Conservation (phyloP, 768 basidiomycete species). For the Mrakia blollopis region DNA sequence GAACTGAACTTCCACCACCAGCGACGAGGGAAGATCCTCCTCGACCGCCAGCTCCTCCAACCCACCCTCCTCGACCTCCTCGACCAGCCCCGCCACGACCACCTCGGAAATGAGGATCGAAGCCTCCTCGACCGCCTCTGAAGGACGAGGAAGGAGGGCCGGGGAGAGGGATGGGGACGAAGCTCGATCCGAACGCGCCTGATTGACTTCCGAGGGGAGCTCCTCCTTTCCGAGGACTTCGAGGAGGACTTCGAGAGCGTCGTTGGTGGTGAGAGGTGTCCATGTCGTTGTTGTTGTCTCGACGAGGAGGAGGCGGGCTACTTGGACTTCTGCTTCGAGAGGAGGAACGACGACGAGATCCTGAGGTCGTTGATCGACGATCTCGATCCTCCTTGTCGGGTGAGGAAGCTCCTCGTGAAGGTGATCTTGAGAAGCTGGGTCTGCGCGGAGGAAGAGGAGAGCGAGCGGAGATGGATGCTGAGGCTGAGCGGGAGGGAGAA, state of each 20-base stretch:
- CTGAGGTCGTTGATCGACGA: not conserved
- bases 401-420: not conserved
- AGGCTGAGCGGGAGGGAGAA: slow-evolving; percentile 3
- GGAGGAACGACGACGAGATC: not conserved
- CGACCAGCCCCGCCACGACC: not conserved
- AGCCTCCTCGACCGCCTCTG: not conserved
- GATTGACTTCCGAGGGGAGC: slow-evolving; percentile 3
- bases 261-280: not conserved
- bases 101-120: slow-evolving; percentile 10
- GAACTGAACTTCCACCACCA: not conserved
- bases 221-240: not conserved
- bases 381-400: slow-evolving; percentile 2
- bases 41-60: not conserved
- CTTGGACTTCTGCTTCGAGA: not conserved
- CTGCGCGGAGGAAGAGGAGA: not conserved
- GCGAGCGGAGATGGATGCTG: not conserved
- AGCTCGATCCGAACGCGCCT: slow-evolving; percentile 8
- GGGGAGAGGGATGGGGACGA: not conserved
- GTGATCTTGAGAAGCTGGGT: not conserved
- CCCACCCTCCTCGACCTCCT: not conserved
- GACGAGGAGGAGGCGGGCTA: not conserved
- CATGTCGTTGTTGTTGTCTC: not conserved
- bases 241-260: not conserved
- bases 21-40: not conserved
- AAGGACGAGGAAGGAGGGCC: not conserved